Conservation (phyloP, 2,329 filamentous ascomycete species). For the Alternaria sp. region DNA sequence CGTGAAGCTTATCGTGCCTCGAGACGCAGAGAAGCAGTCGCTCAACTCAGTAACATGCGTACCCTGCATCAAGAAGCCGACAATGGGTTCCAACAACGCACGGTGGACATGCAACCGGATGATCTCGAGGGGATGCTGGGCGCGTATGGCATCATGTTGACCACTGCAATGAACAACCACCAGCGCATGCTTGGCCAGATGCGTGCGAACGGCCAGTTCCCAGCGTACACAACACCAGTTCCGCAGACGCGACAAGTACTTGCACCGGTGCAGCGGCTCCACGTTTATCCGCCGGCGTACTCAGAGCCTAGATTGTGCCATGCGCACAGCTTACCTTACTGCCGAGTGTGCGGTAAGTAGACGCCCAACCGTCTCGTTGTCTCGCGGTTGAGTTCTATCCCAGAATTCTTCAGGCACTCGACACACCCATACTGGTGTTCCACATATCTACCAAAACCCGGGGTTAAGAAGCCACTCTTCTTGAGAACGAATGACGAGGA, state of each 20-base stretch:
- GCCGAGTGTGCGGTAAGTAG: conserved; percentile 16
- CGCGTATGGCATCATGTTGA: conserved; percentile 13
- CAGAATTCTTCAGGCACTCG: neutral
- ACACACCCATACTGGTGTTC: neutral
- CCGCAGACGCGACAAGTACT: neutral
- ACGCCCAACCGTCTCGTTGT: neutral
- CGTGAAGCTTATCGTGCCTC: conserved; percentile 5
- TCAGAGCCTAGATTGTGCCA: conserved; percentile 11
- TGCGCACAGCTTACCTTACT: conserved; percentile 21
- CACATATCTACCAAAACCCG: neutral
- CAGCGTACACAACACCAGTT: neutral
- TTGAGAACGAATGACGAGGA: neutral
- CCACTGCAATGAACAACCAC: conserved; percentile 21
- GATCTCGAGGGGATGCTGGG: conserved; percentile 29
- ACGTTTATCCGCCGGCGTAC: conserved; percentile 16
- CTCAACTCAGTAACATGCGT: conserved; percentile 22
- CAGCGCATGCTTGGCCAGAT: conserved; percentile 19
- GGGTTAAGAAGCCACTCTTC: neutral
- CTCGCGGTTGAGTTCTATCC: neutral
- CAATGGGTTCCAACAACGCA: conserved; percentile 24
- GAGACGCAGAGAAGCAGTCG: conserved; percentile 24
- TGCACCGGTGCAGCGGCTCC: neutral
- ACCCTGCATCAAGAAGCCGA: conserved; percentile 25
- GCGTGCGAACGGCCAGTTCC: neutral
- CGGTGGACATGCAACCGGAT: conserved; percentile 20